phyloP scores from a whole-genome alignment of 352 stramenopile genomes.

The Phytophthora sansomeana region DNA sequence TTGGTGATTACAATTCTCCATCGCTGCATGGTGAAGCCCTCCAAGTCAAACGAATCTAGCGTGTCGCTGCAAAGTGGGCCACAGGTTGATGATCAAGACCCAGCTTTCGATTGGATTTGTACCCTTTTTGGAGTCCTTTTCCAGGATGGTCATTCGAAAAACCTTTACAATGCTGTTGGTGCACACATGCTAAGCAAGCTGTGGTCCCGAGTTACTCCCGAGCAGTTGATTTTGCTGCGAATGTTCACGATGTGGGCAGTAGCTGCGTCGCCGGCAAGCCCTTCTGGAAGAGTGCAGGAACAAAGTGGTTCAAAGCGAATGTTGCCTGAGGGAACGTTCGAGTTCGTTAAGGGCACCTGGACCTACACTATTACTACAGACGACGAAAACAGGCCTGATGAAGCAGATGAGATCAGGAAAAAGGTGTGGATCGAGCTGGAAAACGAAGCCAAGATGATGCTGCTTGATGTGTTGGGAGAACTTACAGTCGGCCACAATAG shows the following conservation, averaged over 20 bases:
- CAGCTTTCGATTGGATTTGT: constrained; percentile 84
- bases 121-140: constrained; percentile 74
- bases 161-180: constrained; percentile 78
- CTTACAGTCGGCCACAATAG: constrained; percentile 42
- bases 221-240: constrained; percentile 81
- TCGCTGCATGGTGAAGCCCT: constrained; percentile 64
- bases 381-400: constrained; percentile 66
- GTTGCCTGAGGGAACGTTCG: constrained; percentile 42
- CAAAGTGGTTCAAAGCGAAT: constrained; percentile 8
- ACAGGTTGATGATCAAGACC: constrained; percentile 55
- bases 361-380: constrained; percentile 47
- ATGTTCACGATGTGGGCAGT: constrained; percentile 79
- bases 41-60: constrained; percentile 6
- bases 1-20: constrained; percentile 82
- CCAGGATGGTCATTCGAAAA: constrained; percentile 46
- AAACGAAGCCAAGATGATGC: constrained; percentile 77
- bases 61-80: not conserved
- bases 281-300: not conserved
- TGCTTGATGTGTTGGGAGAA: constrained; percentile 76
- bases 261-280: constrained; percentile 8
- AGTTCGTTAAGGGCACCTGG: constrained; percentile 70
- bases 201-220: constrained; percentile 82
- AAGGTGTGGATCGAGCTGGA: constrained; percentile 81
- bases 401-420: constrained; percentile 67
- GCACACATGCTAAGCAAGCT: constrained; percentile 80